A percentile compares a stretch with the other conserved stretches of the same genome.
Evolutionary conservation across 192 early-diverging fungal species (phyloP).

Genomic region (Chytriomyces sp.): DNA sequence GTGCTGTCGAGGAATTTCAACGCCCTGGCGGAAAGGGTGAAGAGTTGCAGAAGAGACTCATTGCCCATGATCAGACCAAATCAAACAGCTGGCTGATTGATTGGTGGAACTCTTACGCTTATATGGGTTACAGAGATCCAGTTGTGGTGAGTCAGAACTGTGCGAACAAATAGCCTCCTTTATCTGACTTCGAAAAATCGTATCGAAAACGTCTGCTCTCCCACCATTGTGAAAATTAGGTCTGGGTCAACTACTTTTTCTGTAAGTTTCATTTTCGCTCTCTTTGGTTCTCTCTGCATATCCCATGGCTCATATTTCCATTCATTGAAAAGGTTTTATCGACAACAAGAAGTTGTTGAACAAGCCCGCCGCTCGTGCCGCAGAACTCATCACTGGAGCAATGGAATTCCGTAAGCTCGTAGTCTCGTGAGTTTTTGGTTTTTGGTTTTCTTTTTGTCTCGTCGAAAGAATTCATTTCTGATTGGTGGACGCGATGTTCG

Average conservation of each 20-base stretch:
- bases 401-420: constrained; percentile 84
- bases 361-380: constrained; percentile 82
- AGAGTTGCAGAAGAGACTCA: constrained; percentile 80
- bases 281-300: neutral
- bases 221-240: neutral
- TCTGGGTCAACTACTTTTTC: constrained; percentile 91
- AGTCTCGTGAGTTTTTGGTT: constrained; percentile 54
- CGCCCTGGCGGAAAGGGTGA: constrained; percentile 76
- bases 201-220: too few species aligned
- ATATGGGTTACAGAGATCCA: constrained; percentile 87
- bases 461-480: neutral
- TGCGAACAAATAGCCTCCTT: neutral
- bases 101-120: constrained; percentile 93
- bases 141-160: constrained; percentile 60
- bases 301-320: neutral
- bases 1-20: constrained; percentile 76
- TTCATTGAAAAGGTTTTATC: constrained; percentile 60
- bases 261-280: constrained; percentile 13
- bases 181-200: neutral
- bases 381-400: constrained; percentile 83
- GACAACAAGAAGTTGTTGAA: constrained; percentile 82
- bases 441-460: neutral
- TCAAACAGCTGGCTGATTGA: constrained; percentile 90
- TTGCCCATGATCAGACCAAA: constrained; percentile 73
- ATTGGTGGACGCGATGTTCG: neutral